Evolutionary conservation across 805 yeast genomes (phyloP).

Genomic region (Kurtzmaniella fragi): DNA sequence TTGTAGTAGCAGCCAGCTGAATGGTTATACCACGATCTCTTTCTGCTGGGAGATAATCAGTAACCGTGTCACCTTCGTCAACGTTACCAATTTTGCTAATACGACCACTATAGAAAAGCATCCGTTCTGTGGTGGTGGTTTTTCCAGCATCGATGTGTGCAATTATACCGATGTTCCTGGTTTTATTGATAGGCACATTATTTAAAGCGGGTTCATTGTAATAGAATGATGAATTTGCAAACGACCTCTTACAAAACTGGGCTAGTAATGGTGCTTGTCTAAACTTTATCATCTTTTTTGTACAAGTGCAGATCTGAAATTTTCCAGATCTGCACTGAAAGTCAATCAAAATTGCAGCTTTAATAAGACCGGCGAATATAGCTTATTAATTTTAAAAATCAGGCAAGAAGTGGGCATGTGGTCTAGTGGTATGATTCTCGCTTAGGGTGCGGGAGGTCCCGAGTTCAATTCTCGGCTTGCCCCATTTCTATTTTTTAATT

Average conservation of each 20-base stretch:
- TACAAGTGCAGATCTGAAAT: neutral
- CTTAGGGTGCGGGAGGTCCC: constrained; percentile 50
- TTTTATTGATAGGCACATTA: constrained; percentile 26
- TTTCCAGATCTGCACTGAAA: neutral
- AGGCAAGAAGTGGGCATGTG: constrained; percentile 31
- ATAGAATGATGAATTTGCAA: neutral
- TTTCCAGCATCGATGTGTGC: constrained; percentile 99
- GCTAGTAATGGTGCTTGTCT: neutral
- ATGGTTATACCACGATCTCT: constrained; percentile 92
- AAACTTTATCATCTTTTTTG: neutral
- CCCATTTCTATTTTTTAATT: constrained; percentile 18
- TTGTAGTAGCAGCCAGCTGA: constrained; percentile 91
- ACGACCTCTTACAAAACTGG: too few species aligned
- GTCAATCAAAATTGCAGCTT: neutral
- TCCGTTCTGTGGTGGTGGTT: constrained; percentile 94
- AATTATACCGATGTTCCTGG: constrained; percentile 89
- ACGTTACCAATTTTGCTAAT: constrained; percentile 84
- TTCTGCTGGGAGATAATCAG: constrained; percentile 87
- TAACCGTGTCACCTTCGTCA: constrained; percentile 94
- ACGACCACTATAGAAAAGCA: constrained; percentile 85
- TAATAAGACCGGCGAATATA: neutral
- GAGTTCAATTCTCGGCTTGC: constrained; percentile 49
- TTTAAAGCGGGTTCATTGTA: constrained; percentile 15
- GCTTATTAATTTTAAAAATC: neutral
- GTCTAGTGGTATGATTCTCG: constrained; percentile 48